Percentiles rank a stretch among this genome's conserved stretches.
Evolutionary conservation across 2,329 filamentous ascomycete genomes (phyloP).

Genomic region (Pseudogymnoascus sp.): DNA sequence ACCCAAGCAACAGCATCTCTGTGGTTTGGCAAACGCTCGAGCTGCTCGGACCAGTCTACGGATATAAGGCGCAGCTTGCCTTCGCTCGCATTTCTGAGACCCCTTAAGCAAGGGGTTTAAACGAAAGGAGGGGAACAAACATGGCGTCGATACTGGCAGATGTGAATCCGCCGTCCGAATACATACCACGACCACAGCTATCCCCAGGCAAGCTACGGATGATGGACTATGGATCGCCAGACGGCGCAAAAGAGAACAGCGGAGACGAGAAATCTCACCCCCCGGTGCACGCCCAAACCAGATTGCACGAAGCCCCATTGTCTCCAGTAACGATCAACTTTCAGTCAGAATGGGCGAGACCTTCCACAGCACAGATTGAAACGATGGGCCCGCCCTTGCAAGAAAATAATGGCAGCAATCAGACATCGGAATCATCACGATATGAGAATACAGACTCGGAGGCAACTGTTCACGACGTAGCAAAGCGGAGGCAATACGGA

Average conservation of each 20-base stretch:
- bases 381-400: slow-evolving; percentile 16
- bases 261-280: neutral
- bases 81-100: neutral
- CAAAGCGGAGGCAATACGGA: slow-evolving; percentile 7
- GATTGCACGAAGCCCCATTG: slow-evolving; percentile 44
- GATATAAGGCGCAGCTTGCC: neutral
- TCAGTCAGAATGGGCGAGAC: slow-evolving; percentile 44
- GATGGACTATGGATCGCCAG: slow-evolving; percentile 1
- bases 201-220: neutral
- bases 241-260: neutral
- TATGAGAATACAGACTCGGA: slow-evolving; percentile 15
- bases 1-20: neutral
- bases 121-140: slow-evolving; percentile 3
- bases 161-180: neutral
- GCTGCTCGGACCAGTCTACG: neutral
- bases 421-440: slow-evolving; percentile 10
- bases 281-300: slow-evolving; percentile 21
- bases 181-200: neutral
- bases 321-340: slow-evolving; percentile 52
- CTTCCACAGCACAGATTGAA: slow-evolving; percentile 48
- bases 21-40: neutral
- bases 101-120: slow-evolving; percentile 6
- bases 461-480: slow-evolving; percentile 9
- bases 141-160: neutral
- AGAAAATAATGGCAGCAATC: slow-evolving; percentile 10